These are phyloP conservation scores for Pestalotiopsis sp. DNA, from an alignment of 2,329 filamentous ascomycete species.

Conservation along the genomic window DNA sequence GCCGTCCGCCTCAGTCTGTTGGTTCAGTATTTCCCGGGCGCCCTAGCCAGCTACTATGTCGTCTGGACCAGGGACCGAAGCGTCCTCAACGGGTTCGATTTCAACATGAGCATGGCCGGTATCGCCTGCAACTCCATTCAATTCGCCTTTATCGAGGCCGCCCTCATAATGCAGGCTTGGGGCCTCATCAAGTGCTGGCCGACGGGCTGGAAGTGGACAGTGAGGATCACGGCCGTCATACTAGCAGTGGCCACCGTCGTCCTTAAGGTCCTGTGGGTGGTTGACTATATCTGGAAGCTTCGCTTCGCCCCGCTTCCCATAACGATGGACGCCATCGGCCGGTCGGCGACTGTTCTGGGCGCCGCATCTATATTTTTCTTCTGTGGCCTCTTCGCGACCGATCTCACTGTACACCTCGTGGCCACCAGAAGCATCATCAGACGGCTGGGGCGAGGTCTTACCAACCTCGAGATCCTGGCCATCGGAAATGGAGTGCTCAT, in stretches of 20 bases:
- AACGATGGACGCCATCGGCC: conserved; percentile 38
- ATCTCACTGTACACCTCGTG: conserved; percentile 51
- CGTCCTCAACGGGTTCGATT: conserved; percentile 43
- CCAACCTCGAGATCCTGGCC: conserved; percentile 56
- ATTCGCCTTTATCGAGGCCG: conserved; percentile 45
- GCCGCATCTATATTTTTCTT: conserved; percentile 52
- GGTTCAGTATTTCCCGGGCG: conserved; percentile 61
- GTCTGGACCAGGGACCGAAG: conserved; percentile 58
- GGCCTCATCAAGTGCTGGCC: conserved; percentile 54
- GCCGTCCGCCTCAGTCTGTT: conserved; percentile 61
- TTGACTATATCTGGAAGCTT: conserved; percentile 19
- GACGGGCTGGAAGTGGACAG: conserved; percentile 27
- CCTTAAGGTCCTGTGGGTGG: conserved; percentile 23
- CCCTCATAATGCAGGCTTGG: conserved; percentile 56
- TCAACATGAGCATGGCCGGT: conserved; percentile 38
- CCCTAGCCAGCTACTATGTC: conserved; percentile 64
- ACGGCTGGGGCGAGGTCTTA: conserved; percentile 37
- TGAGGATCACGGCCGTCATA: conserved; percentile 14
- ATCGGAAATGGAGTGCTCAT: conserved; percentile 60
- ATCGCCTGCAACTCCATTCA: conserved; percentile 47
- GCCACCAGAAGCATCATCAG: conserved; percentile 47
- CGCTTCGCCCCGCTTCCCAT: conserved; percentile 23
- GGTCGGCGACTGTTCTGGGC: conserved; percentile 41
- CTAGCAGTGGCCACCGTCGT: conserved; percentile 23
- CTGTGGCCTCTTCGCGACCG: conserved; percentile 57